These are phyloP conservation scores for Eucalyptus curtisii DNA, from an alignment of 345 rosid genomes.

Conservation along the genomic window DNA sequence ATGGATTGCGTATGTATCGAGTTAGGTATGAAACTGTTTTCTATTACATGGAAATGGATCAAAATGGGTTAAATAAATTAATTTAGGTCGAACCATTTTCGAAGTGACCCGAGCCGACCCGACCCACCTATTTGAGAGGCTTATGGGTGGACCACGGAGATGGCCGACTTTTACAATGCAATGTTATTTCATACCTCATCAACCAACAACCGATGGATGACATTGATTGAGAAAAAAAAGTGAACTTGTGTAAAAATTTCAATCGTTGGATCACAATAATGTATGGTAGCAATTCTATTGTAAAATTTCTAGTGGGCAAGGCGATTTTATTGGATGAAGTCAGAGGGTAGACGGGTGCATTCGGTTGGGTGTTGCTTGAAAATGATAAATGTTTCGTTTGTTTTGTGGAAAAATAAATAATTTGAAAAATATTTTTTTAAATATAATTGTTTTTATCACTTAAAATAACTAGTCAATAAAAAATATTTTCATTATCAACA, in stretches of 20 bases:
- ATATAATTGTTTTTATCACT: too few species aligned
- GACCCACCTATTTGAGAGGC: background rate
- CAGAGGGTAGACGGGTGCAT: background rate
- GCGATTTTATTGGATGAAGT: background rate
- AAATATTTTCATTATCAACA: too few species aligned
- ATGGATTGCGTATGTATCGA: too few species aligned
- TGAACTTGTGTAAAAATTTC: background rate
- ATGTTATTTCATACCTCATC: background rate
- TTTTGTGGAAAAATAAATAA: accelerated
- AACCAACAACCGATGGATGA: background rate
- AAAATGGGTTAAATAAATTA: too few species aligned
- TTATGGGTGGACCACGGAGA: background rate
- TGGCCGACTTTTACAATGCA: background rate
- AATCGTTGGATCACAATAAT: background rate
- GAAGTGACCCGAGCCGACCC: accelerated
- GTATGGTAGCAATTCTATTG: background rate
- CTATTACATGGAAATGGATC: too few species aligned
- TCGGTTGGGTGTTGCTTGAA: background rate
- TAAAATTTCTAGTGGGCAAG: background rate
- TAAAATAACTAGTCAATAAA: too few species aligned
- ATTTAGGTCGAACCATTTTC: accelerated
- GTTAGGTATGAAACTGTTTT: too few species aligned
- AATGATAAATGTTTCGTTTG: accelerated
- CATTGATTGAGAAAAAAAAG: accelerated
- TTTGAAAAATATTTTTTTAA: accelerated